Evolutionary conservation across 2,329 filamentous ascomycete genomes (phyloP).

Genomic region (Fusarium ramigenum): DNA sequence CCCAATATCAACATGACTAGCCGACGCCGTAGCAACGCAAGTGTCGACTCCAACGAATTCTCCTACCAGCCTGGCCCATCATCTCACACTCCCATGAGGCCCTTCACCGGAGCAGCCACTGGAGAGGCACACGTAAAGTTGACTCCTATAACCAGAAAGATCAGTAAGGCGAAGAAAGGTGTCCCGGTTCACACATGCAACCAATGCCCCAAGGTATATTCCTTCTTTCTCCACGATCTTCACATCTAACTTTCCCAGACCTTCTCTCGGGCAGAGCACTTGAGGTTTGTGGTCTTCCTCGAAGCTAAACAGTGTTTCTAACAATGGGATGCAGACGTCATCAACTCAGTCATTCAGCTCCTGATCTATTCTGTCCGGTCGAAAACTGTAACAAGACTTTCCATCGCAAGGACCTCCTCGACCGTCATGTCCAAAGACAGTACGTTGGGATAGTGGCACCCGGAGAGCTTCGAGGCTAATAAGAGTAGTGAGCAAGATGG

Average conservation of each 20-base stretch:
- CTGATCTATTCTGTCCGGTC: constrained; percentile 60
- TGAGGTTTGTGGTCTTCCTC: constrained; percentile 57
- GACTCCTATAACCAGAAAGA: constrained; percentile 65
- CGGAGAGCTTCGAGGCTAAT: constrained; percentile 21
- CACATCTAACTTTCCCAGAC: constrained; percentile 53
- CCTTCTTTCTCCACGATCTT: neutral
- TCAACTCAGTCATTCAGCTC: constrained; percentile 67
- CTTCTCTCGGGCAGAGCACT: constrained; percentile 70
- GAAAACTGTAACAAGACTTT: constrained; percentile 66
- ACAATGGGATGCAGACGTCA: constrained; percentile 59
- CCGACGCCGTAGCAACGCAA: constrained; percentile 57
- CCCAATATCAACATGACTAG: constrained; percentile 42
- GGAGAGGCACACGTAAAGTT: constrained; percentile 57
- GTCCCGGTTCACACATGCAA: constrained; percentile 66
- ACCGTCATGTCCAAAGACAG: constrained; percentile 61
- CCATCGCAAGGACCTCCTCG: constrained; percentile 66
- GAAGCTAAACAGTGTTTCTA: constrained; percentile 29
- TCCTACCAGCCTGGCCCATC: constrained; percentile 43
- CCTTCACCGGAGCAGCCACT: constrained; percentile 48
- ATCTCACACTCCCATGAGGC: constrained; percentile 50
- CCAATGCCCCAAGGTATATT: constrained; percentile 60
- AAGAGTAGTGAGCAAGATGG: constrained; percentile 36
- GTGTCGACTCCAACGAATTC: constrained; percentile 61
- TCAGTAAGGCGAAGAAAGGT: constrained; percentile 68
- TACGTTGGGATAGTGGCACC: constrained; percentile 36